Evolutionary conservation across 805 yeast species (phyloP).

Genomic region (Sporopachydermia quercuum): DNA sequence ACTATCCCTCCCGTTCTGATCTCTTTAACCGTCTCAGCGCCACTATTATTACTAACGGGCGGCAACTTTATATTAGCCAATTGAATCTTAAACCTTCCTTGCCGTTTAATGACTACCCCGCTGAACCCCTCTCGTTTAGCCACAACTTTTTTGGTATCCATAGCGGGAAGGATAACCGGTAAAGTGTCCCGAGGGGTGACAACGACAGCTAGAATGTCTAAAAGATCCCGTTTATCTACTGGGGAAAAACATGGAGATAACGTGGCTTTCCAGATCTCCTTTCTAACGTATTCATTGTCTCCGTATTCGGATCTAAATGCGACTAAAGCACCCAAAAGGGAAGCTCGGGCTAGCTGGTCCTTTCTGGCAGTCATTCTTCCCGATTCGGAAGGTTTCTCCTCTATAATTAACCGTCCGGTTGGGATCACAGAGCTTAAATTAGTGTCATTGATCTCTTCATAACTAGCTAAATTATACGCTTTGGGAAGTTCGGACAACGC

Average conservation of each 20-base stretch:
- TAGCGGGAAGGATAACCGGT: conserved; percentile 48
- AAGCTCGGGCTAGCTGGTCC: conserved; percentile 49
- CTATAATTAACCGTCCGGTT: conserved; percentile 7
- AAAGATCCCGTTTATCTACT: conserved; percentile 43
- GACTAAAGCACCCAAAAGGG: conserved; percentile 51
- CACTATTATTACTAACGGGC: not conserved
- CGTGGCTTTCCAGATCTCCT: conserved; percentile 53
- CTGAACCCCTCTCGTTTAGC: conserved; percentile 41
- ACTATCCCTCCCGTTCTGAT: too few species aligned
- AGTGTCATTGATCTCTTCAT: conserved; percentile 4
- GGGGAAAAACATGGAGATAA: conserved; percentile 40
- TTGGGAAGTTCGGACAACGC: conserved; percentile 51
- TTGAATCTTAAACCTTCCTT: conserved; percentile 41
- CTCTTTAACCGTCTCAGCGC: not conserved
- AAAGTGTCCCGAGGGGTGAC: conserved; percentile 46
- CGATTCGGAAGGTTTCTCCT: conserved; percentile 6
- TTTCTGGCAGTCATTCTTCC: conserved; percentile 12
- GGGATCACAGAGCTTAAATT: conserved; percentile 3
- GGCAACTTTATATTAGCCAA: conserved; percentile 16
- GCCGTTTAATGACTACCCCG: conserved; percentile 43
- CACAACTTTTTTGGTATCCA: conserved; percentile 51
- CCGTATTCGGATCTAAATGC: conserved; percentile 43
- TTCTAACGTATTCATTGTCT: conserved; percentile 36
- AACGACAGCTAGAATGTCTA: conserved; percentile 50
- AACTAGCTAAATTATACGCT: conserved; percentile 8